phyloP scores from a whole-genome alignment of 2,329 filamentous ascomycete species.

The Xylaria sp. region DNA sequence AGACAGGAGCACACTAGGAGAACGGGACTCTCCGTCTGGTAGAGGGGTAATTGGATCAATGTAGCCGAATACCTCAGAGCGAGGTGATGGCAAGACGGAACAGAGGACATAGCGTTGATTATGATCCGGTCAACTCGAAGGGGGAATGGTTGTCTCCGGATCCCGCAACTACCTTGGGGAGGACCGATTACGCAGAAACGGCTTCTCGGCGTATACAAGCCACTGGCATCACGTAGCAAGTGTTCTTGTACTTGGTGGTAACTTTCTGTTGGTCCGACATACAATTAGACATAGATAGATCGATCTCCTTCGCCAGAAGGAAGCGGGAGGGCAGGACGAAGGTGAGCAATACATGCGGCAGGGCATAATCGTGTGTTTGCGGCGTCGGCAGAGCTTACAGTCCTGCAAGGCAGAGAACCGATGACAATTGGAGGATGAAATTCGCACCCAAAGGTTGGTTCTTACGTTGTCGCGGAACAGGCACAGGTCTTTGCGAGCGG shows the following conservation, averaged over 20 bases:
- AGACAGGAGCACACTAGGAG: background rate
- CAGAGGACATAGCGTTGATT: background rate
- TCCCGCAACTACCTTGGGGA: background rate
- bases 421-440: conserved; percentile 10
- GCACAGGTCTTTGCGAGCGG: background rate
- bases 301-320: background rate
- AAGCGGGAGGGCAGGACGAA: background rate
- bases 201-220: conserved; percentile 29
- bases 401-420: conserved; percentile 1
- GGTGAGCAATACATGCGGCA: background rate
- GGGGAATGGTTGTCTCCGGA: background rate
- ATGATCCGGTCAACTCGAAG: background rate
- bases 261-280: conserved; percentile 4
- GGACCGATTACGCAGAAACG: conserved; percentile 24
- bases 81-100: background rate
- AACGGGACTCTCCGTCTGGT: conserved; percentile 12
- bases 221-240: background rate
- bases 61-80: background rate
- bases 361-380: background rate
- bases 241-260: background rate
- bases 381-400: background rate
- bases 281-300: background rate
- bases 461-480: background rate
- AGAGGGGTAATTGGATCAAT: background rate
- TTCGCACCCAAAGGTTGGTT: conserved; percentile 7